phyloP scores from a whole-genome alignment of 345 rosid species.

The Viola odorata region DNA sequence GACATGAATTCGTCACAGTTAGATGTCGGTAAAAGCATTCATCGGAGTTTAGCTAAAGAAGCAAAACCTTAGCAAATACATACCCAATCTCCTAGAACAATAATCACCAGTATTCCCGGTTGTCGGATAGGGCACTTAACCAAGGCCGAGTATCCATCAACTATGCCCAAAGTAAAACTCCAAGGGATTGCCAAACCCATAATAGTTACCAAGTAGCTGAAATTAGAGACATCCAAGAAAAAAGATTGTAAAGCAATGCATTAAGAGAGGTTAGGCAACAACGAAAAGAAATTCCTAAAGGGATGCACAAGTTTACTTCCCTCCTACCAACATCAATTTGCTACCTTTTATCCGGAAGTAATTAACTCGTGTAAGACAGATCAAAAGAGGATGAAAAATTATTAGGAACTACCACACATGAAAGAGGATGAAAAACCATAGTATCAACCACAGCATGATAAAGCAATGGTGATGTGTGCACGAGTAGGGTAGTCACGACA shows the following conservation, averaged over 20 bases:
- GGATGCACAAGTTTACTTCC: too few relatives aligned
- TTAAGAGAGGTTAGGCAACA: background rate
- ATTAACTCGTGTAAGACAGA: background rate
- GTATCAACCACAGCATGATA: background rate
- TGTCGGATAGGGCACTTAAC: conserved; percentile 58
- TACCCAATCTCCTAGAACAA: conserved; percentile 87
- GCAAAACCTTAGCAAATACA: background rate
- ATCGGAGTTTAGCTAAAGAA: background rate
- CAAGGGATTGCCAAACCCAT: conserved; percentile 92
- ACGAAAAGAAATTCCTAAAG: background rate
- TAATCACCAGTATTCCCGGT: conserved; percentile 47
- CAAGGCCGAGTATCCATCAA: conserved; percentile 69
- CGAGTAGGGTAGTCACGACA: background rate
- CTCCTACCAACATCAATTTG: too few relatives aligned
- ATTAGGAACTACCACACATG: too few relatives aligned
- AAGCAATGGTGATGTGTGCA: background rate
- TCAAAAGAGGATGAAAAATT: background rate
- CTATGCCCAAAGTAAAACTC: conserved; percentile 71
- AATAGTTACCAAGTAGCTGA: conserved; percentile 77
- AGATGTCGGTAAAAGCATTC: background rate
- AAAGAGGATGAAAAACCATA: too few relatives aligned
- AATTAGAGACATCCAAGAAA: background rate
- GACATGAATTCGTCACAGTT: conserved; percentile 11
- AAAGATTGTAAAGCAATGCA: background rate
- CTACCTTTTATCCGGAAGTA: too few relatives aligned